A percentile compares a stretch with the other conserved stretches of the same genome.
phyloP scores from a whole-genome alignment of 306 rosid genomes.

The Lagenaria siceraria region DNA sequence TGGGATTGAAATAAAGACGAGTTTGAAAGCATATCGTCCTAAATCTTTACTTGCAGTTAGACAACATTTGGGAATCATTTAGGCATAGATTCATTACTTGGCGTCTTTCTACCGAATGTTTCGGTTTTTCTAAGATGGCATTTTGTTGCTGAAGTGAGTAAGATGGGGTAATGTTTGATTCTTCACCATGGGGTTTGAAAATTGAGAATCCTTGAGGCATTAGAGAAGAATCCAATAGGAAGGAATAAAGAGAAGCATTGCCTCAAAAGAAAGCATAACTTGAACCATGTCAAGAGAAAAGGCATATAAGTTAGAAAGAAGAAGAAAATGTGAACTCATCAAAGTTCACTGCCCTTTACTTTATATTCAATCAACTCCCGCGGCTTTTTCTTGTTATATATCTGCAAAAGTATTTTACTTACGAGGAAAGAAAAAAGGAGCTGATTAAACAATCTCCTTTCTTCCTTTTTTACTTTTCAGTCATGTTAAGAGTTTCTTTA shows the following conservation, averaged over 20 bases:
- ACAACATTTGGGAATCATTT: not conserved
- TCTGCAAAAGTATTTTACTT: not conserved
- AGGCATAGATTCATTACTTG: constrained; percentile 1
- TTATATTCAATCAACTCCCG: constrained; percentile 1
- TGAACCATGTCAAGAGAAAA: constrained; percentile 30
- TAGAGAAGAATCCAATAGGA: not conserved
- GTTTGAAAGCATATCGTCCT: not conserved
- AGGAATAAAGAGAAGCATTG: constrained; percentile 35
- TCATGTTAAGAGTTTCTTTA: constrained; percentile 32
- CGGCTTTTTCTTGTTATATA: not conserved
- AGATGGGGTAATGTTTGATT: not conserved
- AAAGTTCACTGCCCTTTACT: constrained; percentile 13
- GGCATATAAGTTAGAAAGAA: constrained; percentile 24
- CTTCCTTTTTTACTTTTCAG: constrained; percentile 13
- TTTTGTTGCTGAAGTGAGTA: not conserved
- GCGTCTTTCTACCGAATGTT: not conserved
- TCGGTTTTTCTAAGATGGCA: not conserved
- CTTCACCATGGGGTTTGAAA: not conserved
- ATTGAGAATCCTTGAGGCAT: not conserved
- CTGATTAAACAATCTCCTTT: constrained; percentile 11
- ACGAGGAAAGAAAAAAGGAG: not conserved
- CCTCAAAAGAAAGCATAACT: constrained; percentile 54
- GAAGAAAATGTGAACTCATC: constrained; percentile 13
- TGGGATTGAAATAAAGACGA: not conserved
- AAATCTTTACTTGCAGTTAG: not conserved